Percentiles rank a stretch among this genome's conserved stretches.
These are phyloP conservation scores for Oenanthe sinensis DNA, from an alignment of 129 eudicot genomes.

Conservation along the genomic window DNA sequence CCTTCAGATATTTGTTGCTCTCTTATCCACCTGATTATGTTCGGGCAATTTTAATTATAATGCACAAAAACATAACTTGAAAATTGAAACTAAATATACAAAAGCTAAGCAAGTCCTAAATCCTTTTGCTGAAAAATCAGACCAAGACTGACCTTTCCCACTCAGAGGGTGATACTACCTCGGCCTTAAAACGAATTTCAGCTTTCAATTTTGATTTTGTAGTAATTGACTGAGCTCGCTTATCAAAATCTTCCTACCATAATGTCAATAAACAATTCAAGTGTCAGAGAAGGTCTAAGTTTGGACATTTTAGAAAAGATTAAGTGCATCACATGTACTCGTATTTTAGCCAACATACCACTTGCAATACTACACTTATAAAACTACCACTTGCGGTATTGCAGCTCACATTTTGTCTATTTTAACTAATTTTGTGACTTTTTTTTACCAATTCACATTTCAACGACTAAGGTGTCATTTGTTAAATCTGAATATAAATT, in stretches of 20 bases:
- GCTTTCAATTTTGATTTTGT: constrained; percentile 78
- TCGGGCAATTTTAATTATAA: not conserved
- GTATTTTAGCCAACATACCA: no score
- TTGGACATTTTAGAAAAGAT: no score
- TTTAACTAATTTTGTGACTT: no score
- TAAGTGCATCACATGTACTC: no score
- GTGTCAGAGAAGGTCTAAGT: not conserved
- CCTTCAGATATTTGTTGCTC: constrained; percentile 94
- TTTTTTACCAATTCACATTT: no score
- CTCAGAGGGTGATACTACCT: constrained; percentile 73
- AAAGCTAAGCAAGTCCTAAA: no score
- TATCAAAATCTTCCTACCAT: constrained; percentile 82
- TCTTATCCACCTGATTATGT: constrained; percentile 63
- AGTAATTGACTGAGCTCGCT: constrained; percentile 71
- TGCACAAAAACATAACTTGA: not conserved
- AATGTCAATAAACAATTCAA: constrained; percentile 14
- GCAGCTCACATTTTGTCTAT: no score
- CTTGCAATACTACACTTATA: no score
- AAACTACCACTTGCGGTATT: no score
- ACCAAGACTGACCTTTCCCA: constrained; percentile 80
- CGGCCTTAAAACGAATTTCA: constrained; percentile 83
- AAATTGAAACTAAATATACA: not conserved
- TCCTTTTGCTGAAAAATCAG: not conserved
- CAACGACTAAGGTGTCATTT: no score
- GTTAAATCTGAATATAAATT: no score